Evolutionary conservation across 2,329 filamentous ascomycete genomes (phyloP), one percentile per base, ranked within the genome.

Genomic region (Zymoseptoria tritici): DNA sequence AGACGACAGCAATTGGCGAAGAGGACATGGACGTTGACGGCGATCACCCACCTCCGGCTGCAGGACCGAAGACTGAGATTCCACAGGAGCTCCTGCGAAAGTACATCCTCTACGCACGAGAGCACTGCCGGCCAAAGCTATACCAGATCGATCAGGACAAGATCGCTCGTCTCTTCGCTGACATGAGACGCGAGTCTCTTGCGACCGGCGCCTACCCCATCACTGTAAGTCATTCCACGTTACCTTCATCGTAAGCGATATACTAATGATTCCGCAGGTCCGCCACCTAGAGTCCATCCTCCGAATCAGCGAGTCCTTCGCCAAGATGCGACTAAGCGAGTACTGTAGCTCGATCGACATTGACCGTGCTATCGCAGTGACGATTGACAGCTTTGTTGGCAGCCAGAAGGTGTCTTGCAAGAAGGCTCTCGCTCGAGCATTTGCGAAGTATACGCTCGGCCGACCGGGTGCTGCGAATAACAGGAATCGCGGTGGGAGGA

Each of bases 141-240:
- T 96, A 97, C 74, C 90, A 97, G 73, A 96, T 99, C 76, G 94
- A 99, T 67, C 90, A 97, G 74, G 94, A 97, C 77, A 99, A 99
- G 79, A 85, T 99, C 31, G 90, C 94, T 1, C 84, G 93, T 55
- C 80, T 99, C 8, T 99, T 97, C 73, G 90, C 92, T 26, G 94
- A 99, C 72, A 97, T 99, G 93, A 83, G 94, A 67, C 83, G 91
- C 67, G 94, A 99, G 76, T 92, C 88, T 22, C 79, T 97, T 62
- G 92, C 92, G 1, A 99, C 94, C 22, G 94, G 94, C 21, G 94
- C 93, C 21, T 99, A 97, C 74, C 94, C 94, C 4, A 99, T 99
- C 64, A 99, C 94, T 24, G 94, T 97, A 82, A 78, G 90, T 81
- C 3, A 2, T 42, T 42, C 29, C 46, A 31, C 16, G 16, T 55